phyloP scores from a whole-genome alignment of 2,329 filamentous ascomycete genomes.

The Diaporthe helianthi region DNA sequence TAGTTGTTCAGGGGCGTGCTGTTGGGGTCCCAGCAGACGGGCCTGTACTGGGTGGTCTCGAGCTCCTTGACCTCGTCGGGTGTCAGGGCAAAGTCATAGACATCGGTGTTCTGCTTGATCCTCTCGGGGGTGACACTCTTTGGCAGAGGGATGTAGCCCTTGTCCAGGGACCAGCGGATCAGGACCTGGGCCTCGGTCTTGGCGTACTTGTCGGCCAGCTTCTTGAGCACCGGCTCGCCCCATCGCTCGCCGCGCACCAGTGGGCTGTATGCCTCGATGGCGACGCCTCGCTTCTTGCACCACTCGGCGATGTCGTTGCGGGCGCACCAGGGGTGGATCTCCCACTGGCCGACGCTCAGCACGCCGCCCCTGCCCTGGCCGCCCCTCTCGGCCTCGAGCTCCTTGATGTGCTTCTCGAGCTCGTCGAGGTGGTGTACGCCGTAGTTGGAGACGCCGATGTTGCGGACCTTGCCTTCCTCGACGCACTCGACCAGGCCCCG shows the following conservation, averaged over 20 bases:
- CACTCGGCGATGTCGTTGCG: constrained; percentile 81
- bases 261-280: constrained; percentile 69
- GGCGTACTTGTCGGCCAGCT: constrained; percentile 73
- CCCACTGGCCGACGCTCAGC: constrained; percentile 85
- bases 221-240: constrained; percentile 69
- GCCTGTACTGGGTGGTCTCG: constrained; percentile 59
- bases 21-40: constrained; percentile 64
- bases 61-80: constrained; percentile 59
- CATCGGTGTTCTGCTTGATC: constrained; percentile 67
- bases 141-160: constrained; percentile 74
- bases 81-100: constrained; percentile 63
- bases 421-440: constrained; percentile 69
- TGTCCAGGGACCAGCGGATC: constrained; percentile 83
- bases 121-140: constrained; percentile 72
- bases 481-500: constrained; percentile 68
- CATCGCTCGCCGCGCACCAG: constrained; percentile 73
- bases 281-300: constrained; percentile 69
- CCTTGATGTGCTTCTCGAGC: constrained; percentile 63
- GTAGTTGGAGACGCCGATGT: constrained; percentile 71
- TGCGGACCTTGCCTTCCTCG: constrained; percentile 66
- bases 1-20: constrained; percentile 50
- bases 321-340: constrained; percentile 88
- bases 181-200: constrained; percentile 80
- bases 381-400: constrained; percentile 67
- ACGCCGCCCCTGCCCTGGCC: constrained; percentile 72